These are phyloP conservation scores for Exobasidium cylindrosporum DNA, from an alignment of 1,284 basidiomycete genomes.

Conservation along the genomic window DNA sequence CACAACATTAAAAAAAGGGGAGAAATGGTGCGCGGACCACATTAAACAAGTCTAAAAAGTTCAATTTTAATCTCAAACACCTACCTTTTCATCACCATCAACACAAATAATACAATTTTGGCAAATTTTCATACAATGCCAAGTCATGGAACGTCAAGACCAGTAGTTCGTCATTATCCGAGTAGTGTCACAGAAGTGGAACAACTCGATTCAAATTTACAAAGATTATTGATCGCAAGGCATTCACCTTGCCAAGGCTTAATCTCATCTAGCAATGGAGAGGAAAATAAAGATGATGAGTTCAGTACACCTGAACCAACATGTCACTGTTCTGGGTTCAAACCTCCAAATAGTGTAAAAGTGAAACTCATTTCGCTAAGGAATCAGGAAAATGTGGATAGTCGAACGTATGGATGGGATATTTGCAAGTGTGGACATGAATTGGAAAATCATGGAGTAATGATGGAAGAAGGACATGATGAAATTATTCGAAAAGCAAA, in stretches of 20 bases:
- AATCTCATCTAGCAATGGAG: background rate
- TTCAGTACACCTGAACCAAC: background rate
- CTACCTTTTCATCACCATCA: background rate
- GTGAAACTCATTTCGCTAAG: background rate
- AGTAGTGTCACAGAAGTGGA: background rate
- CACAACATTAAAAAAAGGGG: background rate
- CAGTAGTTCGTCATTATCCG: background rate
- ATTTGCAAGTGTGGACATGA: constrained; percentile 66
- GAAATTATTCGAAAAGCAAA: constrained; percentile 65
- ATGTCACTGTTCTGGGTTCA: constrained; percentile 1
- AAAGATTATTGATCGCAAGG: background rate
- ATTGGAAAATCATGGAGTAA: constrained; percentile 68
- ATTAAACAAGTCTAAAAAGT: background rate
- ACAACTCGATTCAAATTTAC: background rate
- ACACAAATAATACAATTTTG: too few relatives aligned
- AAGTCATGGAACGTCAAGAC: background rate
- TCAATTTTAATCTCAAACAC: background rate
- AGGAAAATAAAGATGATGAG: background rate
- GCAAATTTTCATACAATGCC: background rate
- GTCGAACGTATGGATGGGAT: background rate
- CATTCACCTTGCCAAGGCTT: constrained; percentile 2
- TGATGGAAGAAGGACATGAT: constrained; percentile 45
- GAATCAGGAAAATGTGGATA: background rate
- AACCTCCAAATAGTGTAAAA: background rate
- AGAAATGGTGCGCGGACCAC: background rate